A percentile compares a stretch with the other conserved stretches of the same genome.
Evolutionary conservation across 2,329 filamentous ascomycete genomes (phyloP).

Genomic region (Phaeosphaeria sp.): DNA sequence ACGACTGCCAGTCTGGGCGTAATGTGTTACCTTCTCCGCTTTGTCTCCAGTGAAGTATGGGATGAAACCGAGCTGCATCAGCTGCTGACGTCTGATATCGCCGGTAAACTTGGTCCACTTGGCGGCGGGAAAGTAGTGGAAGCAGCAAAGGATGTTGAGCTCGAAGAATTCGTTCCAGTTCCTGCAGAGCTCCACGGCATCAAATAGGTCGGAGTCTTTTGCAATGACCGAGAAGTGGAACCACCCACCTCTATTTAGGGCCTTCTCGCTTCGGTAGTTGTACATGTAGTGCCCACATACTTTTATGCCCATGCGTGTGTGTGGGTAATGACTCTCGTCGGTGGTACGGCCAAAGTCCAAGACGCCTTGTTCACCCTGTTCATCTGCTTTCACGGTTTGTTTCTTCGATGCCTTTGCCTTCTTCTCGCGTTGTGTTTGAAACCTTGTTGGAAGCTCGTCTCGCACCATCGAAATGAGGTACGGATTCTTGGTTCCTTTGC

Average conservation of each 20-base stretch:
- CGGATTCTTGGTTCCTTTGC: too few species aligned
- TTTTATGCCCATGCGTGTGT: constrained; percentile 53
- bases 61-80: constrained; percentile 52
- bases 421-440: constrained; percentile 44
- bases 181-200: constrained; percentile 56
- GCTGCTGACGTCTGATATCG: constrained; percentile 47
- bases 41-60: constrained; percentile 44
- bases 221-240: constrained; percentile 60
- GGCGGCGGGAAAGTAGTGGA: constrained; percentile 57
- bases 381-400: constrained; percentile 2
- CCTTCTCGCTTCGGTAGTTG: constrained; percentile 58
- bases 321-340: constrained; percentile 39
- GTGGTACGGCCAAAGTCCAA: constrained; percentile 49
- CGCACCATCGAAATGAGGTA: constrained; percentile 8
- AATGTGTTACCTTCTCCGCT: constrained; percentile 42
- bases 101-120: constrained; percentile 55
- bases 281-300: constrained; percentile 58
- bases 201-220: constrained; percentile 55
- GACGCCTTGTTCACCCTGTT: constrained; percentile 20
- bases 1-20: constrained; percentile 42
- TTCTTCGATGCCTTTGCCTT: constrained; percentile 23
- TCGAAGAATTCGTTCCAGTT: constrained; percentile 61
- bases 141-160: constrained; percentile 54
- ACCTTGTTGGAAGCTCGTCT: constrained; percentile 21
- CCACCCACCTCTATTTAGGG: constrained; percentile 58